A percentile compares a stretch with the other conserved stretches of the same genome.
Evolutionary conservation across 768 basidiomycete genomes (phyloP).

Genomic region (Auricularia cornea): DNA sequence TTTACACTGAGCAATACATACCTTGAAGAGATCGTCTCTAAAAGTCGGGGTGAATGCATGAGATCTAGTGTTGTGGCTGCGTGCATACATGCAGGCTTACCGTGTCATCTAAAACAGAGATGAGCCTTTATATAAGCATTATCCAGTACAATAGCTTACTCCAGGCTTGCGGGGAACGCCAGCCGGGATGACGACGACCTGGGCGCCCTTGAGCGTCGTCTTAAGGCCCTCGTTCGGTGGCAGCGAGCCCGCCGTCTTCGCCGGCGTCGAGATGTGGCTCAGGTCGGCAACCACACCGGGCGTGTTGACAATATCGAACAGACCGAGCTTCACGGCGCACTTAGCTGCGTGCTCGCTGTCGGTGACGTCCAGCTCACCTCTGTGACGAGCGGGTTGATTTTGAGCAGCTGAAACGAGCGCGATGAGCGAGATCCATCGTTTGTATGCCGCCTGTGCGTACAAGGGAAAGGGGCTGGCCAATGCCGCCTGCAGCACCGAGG

Average conservation of each 20-base stretch:
- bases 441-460: neutral
- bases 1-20: slow-evolving; percentile 20
- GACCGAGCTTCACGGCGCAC: slow-evolving; percentile 47
- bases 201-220: slow-evolving; percentile 75
- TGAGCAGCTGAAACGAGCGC: slow-evolving; percentile 44
- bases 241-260: slow-evolving; percentile 76
- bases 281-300: slow-evolving; percentile 95
- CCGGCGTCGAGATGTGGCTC: slow-evolving; percentile 84
- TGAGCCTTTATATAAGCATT: neutral
- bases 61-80: neutral
- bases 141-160: slow-evolving; percentile 37
- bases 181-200: slow-evolving; percentile 91
- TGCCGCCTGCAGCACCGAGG: slow-evolving; percentile 95
- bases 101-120: slow-evolving; percentile 38
- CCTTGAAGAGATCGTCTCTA: slow-evolving; percentile 96
- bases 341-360: neutral
- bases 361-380: slow-evolving; percentile 37
- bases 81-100: slow-evolving; percentile 21
- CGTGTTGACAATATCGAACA: slow-evolving; percentile 97
- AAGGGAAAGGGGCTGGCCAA: slow-evolving; percentile 92
- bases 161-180: slow-evolving; percentile 95
- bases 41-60: neutral
- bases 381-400: slow-evolving; percentile 73
- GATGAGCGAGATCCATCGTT: neutral
- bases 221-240: slow-evolving; percentile 69